Evolutionary conservation across 345 rosid genomes (phyloP), one percentile per base, ranked within the genome.

Genomic region (Hypericum perforatum): DNA sequence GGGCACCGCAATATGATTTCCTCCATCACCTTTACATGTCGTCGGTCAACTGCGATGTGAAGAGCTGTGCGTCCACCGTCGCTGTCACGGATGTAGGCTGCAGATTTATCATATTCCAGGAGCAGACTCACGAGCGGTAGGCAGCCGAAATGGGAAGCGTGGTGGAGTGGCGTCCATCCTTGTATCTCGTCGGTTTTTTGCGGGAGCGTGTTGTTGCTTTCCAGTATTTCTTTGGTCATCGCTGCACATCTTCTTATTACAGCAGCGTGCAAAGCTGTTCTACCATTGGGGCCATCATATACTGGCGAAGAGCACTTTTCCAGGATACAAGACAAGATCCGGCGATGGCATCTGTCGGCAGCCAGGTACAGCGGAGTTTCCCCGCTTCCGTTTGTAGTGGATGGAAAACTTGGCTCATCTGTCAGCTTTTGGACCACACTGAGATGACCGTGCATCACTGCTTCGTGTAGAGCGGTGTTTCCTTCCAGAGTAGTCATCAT

Each of bases 301-400:
- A 44, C 61, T 8, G 46, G 52, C 5, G 61, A 48, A 8, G 16
- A 5, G n/a, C 50, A 39, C 13, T 29, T 36, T 1, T 5, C 4
- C 8, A 68, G 3, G 0, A 63, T 50, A 10, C 40, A 7, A 1
- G 6, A 8, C 9, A 41, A 44, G n/a, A 54, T 41, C 4, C 38
- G 5, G 9, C 9, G 11, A 15, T 53, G 44, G 7, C 64, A 60
- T 7, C 58, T 68, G 11, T 49, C 73, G 1, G 56, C 68, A 22
- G 68, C 73, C 47, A 68, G 37, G 40, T 63, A 63, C 10, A 63
- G 61, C 7, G 68, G 68, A 41, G 61, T 58, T 29, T 68, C 58
- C 2, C 59, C 61, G 3, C 36, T 38, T 3, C 44, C 42, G 22
- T 68, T 63, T 5, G 37, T 45, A 15, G 9, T 10, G 29, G 58